Evolutionary conservation across 495 filamentous ascomycete genomes (phyloP).

Genomic region (Sabuloglossum arenarium): DNA sequence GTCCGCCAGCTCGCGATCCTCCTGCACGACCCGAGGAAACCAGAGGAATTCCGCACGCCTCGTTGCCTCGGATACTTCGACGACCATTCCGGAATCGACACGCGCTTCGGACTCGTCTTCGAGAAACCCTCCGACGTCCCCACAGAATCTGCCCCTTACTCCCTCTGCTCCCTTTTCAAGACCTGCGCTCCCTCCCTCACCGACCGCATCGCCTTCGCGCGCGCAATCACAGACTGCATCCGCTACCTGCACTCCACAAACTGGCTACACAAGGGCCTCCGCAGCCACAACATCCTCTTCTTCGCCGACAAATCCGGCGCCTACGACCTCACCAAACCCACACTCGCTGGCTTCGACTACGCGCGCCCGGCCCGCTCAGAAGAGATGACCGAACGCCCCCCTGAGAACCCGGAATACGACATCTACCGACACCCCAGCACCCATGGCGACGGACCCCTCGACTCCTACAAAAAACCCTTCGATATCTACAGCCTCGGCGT

Average conservation of each 20-base stretch:
- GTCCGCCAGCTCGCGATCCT: conserved; percentile 12
- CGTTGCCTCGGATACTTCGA: conserved; percentile 19
- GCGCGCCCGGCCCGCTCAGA: conserved; percentile 26
- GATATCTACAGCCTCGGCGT: conserved; percentile 15
- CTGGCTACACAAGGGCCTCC: conserved; percentile 37
- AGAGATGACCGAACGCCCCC: conserved; percentile 29
- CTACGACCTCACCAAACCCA: conserved; percentile 14
- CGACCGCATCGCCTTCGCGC: neutral
- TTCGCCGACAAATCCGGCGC: conserved; percentile 1
- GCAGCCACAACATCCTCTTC: conserved; percentile 26
- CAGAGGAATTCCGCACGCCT: conserved; percentile 16
- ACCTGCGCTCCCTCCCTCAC: neutral
- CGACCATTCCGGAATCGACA: conserved; percentile 11
- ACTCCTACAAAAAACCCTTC: conserved; percentile 13
- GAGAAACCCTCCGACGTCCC: conserved; percentile 10
- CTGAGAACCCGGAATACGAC: conserved; percentile 20
- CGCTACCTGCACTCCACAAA: conserved; percentile 27
- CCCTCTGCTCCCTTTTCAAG: neutral
- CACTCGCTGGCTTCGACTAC: conserved; percentile 33
- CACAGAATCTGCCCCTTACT: neutral
- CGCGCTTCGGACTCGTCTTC: conserved; percentile 19
- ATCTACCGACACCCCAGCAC: conserved; percentile 15
- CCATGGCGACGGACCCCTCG: conserved; percentile 9
- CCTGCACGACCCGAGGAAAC: conserved; percentile 11
- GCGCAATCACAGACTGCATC: neutral